Conservation (phyloP, 208 protist species). For the Naegleria gruberi region DNA sequence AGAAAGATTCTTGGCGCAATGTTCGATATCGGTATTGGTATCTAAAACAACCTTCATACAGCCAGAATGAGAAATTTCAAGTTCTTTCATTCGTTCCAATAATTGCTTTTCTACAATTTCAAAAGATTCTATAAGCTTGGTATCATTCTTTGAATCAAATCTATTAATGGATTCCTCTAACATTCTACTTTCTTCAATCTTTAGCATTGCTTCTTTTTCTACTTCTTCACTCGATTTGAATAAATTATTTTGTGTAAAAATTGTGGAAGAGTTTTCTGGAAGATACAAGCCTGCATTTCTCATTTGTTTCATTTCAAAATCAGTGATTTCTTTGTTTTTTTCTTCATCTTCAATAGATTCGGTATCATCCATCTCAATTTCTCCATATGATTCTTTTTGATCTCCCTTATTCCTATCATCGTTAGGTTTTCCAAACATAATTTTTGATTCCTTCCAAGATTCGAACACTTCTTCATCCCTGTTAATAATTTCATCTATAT, state of each 20-base stretch:
- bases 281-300: neutral
- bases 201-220: neutral
- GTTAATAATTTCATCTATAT: neutral
- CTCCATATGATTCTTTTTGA: neutral
- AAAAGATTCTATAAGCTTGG: neutral
- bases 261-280: neutral
- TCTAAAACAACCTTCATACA: neutral
- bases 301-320: neutral
- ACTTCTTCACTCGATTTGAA: neutral
- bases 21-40: neutral
- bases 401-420: neutral
- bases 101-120: neutral
- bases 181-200: neutral
- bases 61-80: neutral
- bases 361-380: neutral
- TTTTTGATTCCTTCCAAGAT: neutral
- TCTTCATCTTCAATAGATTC: neutral
- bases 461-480: neutral
- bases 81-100: neutral
- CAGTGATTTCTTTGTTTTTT: neutral
- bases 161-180: neutral
- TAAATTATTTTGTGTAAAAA: neutral
- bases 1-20: neutral
- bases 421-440: neutral
- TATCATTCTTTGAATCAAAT: neutral